phyloP scores from a whole-genome alignment of 2,329 filamentous ascomycete species.

The Colletotrichum ledebouriae region DNA sequence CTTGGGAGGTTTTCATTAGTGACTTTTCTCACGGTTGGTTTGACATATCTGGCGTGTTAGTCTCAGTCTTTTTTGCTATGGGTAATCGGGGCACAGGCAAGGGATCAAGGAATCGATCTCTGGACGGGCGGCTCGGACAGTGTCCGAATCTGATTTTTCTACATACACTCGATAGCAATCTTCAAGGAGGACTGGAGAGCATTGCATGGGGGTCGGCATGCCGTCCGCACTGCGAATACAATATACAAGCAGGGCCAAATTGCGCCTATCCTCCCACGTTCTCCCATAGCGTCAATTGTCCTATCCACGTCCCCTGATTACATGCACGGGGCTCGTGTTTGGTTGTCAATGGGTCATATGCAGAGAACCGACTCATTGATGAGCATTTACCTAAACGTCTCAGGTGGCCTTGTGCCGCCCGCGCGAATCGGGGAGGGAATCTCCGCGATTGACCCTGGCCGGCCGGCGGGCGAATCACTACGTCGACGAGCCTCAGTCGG shows the following conservation, averaged over 20 bases:
- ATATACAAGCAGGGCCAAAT: slow-evolving; percentile 13
- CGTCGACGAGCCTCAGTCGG: not conserved
- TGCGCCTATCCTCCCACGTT: not conserved
- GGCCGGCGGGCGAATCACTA: no score
- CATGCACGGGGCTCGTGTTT: slow-evolving; percentile 15
- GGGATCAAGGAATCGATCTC: slow-evolving; percentile 22
- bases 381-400: slow-evolving; percentile 11
- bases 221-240: slow-evolving; percentile 10
- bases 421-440: not conserved
- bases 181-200: slow-evolving; percentile 5
- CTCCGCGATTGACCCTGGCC: not conserved
- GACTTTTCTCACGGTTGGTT: not conserved
- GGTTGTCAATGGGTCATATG: slow-evolving; percentile 4
- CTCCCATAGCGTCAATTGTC: slow-evolving; percentile 11
- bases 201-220: not conserved
- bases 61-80: slow-evolving; percentile 16
- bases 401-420: slow-evolving; percentile 8
- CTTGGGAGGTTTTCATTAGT: slow-evolving; percentile 10
- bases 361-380: slow-evolving; percentile 23
- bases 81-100: slow-evolving; percentile 17
- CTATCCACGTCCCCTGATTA: slow-evolving; percentile 1
- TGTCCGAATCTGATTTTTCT: slow-evolving; percentile 37
- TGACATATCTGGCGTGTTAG: not conserved
- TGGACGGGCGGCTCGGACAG: slow-evolving; percentile 36
- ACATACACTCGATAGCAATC: slow-evolving; percentile 15